phyloP scores from a whole-genome alignment of 805 yeast genomes.

The Tetrapisispora namnaoensis region DNA sequence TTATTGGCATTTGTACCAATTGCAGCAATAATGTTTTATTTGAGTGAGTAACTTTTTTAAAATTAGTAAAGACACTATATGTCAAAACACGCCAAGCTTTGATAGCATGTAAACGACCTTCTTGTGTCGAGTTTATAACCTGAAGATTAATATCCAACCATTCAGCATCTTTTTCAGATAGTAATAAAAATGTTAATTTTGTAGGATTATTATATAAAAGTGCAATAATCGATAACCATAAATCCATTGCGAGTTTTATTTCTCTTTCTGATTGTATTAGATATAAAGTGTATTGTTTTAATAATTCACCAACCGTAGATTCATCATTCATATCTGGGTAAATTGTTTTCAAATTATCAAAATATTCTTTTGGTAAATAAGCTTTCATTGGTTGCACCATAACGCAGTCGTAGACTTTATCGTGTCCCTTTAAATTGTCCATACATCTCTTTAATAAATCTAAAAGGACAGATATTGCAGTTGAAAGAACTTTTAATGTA shows the following conservation, averaged over 20 bases:
- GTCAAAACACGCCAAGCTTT: slow-evolving; percentile 24
- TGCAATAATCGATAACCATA: slow-evolving; percentile 24
- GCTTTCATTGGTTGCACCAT: slow-evolving; percentile 5
- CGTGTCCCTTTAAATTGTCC: slow-evolving; percentile 5
- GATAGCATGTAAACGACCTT: slow-evolving; percentile 12
- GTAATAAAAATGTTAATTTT: slow-evolving; percentile 4
- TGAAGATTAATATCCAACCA: slow-evolving; percentile 18
- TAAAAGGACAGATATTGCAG: slow-evolving; percentile 15
- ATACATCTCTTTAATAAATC: slow-evolving; percentile 19
- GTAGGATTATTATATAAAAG: slow-evolving; percentile 14
- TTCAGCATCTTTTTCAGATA: slow-evolving; percentile 1
- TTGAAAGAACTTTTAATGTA: slow-evolving; percentile 12
- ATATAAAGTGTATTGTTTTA: slow-evolving; percentile 11
- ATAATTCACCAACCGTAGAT: slow-evolving; percentile 12
- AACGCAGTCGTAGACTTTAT: slow-evolving; percentile 8
- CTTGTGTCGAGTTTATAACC: slow-evolving; percentile 7
- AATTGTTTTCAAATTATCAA: slow-evolving; percentile 1
- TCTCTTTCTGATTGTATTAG: slow-evolving; percentile 12
- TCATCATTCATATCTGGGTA: background rate
- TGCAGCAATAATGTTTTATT: background rate
- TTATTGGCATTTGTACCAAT: background rate
- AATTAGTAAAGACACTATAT: slow-evolving; percentile 12
- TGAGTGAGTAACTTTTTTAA: background rate
- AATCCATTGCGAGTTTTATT: slow-evolving; percentile 20
- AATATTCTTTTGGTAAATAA: slow-evolving; percentile 8